A percentile compares a stretch with the other conserved stretches of the same genome.
These are phyloP conservation scores for Coelastrella sp. DNA, from an alignment of 139 green algal genomes.

Conservation along the genomic window DNA sequence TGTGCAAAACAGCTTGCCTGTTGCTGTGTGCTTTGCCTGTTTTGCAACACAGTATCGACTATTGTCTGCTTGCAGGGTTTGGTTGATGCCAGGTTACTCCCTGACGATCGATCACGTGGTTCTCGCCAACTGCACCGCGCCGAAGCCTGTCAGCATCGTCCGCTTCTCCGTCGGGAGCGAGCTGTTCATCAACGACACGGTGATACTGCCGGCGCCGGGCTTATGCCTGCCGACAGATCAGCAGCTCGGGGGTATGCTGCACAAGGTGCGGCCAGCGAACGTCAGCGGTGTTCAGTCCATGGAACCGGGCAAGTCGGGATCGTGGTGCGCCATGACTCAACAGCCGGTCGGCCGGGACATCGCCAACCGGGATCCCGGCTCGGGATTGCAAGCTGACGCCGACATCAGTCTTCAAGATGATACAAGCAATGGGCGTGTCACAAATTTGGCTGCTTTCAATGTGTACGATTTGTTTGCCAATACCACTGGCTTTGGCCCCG, in stretches of 20 bases:
- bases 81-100: not conserved
- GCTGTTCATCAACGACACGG: conserved; percentile 25
- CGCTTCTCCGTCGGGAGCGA: not conserved
- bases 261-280: not conserved
- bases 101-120: conserved; percentile 24
- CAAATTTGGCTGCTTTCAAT: too few relatives aligned
- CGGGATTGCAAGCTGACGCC: too few relatives aligned
- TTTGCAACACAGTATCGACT: too few relatives aligned
- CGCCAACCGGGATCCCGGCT: too few relatives aligned
- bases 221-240: not conserved
- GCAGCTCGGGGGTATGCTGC: not conserved
- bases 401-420: not conserved
- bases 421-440: too few relatives aligned
- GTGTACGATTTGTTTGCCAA: not conserved
- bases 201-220: not conserved
- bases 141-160: conserved; percentile 6
- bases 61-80: not conserved
- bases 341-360: too few relatives aligned
- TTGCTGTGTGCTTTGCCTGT: not conserved
- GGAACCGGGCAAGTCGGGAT: too few relatives aligned
- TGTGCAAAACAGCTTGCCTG: not conserved
- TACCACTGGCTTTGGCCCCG: conserved; percentile 21
- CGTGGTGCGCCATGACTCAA: too few relatives aligned
- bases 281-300: conserved; percentile 10
- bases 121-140: conserved; percentile 21